Evolutionary conservation across 148 eudicot species (phyloP), one percentile per base, ranked within the genome.

Genomic region (Persicaria tinctoria): DNA sequence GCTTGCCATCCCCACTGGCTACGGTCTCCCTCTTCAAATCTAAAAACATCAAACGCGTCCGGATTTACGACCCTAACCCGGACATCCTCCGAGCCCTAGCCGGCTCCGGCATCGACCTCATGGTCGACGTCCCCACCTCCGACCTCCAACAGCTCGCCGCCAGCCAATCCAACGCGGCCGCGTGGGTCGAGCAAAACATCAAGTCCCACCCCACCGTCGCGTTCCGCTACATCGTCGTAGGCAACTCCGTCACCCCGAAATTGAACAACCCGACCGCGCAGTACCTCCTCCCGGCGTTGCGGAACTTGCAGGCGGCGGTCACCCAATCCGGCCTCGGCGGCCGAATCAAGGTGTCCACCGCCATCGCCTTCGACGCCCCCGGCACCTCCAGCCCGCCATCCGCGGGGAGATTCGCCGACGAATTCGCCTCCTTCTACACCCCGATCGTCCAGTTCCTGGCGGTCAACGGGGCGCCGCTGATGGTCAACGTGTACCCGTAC

Each of bases 151-250:
- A 17, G 0, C 46, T 85, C 20, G 79, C 80, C 32, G 2, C 71
- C 9, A 74, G 46, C 70, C 87, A 75, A 70, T 45, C 81, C 23
- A 17, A 47, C 14, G 80, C 80, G 0, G 79, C 70, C 20, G 0
- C 75, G 5, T 88, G 91, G 89, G 83, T 88, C 62, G 73, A 73
- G 66, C 71, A 51, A 2, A 88, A 86, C 45, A 60, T 86, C 5
- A 46, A 11, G 50, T 64, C 51, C 27, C 80, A 81, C 59, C 77
- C 78, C 8, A 5, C 41, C 8, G 70, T 66, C 13, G 44, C 17
- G 13, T 73, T 83, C 66, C 75, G 76, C 68, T 78, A 83, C 81
- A 75, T 87, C 51, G 73, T 69, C 3, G 82, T 81, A 10, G 90
- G 90, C 12, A 81, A 80, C 56, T 88, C 83, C 11, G 41, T 85